Percentiles rank a stretch among this genome's conserved stretches.
Evolutionary conservation across 2,329 filamentous ascomycete genomes (phyloP).

Genomic region (Claviceps cyperi): DNA sequence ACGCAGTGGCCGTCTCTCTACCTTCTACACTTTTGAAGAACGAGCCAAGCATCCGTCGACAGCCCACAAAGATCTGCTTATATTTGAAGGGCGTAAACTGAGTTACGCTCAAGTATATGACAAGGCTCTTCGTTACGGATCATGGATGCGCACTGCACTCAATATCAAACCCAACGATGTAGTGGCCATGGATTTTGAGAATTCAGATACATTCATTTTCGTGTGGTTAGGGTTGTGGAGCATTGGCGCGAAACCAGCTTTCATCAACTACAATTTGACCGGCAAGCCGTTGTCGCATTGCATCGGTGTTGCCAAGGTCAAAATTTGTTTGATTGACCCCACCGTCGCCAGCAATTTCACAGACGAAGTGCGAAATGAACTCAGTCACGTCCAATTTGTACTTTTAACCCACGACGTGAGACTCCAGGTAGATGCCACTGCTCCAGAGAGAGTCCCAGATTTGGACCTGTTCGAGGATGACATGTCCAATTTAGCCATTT

Average conservation of each 20-base stretch:
- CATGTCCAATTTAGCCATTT: constrained; percentile 45
- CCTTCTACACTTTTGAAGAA: constrained; percentile 63
- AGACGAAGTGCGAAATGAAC: constrained; percentile 38
- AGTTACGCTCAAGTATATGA: constrained; percentile 68
- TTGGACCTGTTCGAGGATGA: constrained; percentile 35
- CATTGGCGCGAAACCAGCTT: constrained; percentile 68
- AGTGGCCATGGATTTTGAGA: constrained; percentile 69
- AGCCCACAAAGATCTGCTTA: constrained; percentile 43
- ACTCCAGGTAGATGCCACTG: constrained; percentile 34
- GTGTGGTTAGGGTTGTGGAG: constrained; percentile 67
- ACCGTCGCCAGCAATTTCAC: constrained; percentile 39
- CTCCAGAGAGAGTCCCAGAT: constrained; percentile 44
- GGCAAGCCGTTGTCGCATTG: constrained; percentile 62
- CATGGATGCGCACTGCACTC: constrained; percentile 54
- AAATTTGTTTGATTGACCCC: constrained; percentile 55
- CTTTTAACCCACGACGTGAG: constrained; percentile 46
- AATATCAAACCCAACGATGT: constrained; percentile 57
- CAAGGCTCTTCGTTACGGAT: constrained; percentile 53
- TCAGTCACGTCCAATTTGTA: constrained; percentile 41
- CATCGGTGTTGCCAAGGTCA: constrained; percentile 50
- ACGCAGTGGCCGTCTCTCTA: constrained; percentile 46
- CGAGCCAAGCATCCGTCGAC: constrained; percentile 38
- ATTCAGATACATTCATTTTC: constrained; percentile 65
- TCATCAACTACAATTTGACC: constrained; percentile 76
- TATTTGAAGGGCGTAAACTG: constrained; percentile 54